Evolutionary conservation across 768 basidiomycete genomes (phyloP).

Genomic region (Cystofilobasidium bisporidii): DNA sequence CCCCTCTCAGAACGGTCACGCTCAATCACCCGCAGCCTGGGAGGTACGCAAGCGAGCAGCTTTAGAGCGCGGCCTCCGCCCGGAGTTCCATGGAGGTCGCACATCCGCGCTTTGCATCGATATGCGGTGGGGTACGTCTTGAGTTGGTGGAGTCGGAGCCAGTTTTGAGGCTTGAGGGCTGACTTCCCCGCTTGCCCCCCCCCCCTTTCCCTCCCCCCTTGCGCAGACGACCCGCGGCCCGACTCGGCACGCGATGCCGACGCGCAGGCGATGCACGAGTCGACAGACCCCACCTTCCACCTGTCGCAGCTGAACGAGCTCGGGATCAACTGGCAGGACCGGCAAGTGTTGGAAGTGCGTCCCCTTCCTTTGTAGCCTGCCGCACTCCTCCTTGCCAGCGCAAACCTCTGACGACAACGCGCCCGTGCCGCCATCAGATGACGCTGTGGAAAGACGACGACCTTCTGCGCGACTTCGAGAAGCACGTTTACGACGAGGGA

Average conservation of each 20-base stretch:
- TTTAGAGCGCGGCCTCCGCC: neutral
- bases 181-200: too few relatives aligned
- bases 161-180: too few relatives aligned
- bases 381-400: too few relatives aligned
- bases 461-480: neutral
- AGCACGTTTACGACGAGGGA: neutral
- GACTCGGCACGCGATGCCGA: neutral
- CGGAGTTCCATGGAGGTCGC: neutral
- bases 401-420: too few relatives aligned
- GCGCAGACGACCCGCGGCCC: neutral
- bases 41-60: neutral
- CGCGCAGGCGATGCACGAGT: neutral
- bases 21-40: neutral
- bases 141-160: too few relatives aligned
- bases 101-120: neutral
- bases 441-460: conserved; percentile 2
- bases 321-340: neutral
- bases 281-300: neutral
- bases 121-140: neutral
- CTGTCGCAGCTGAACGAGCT: neutral
- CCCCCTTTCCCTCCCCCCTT: too few relatives aligned
- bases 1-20: neutral
- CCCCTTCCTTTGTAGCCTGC: neutral
- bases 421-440: neutral
- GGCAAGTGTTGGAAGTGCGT: neutral